Evolutionary conservation across 1,139 yeast species (phyloP), one percentile per base, ranked within the genome.

Genomic region (Yamadazyma triangularis): DNA sequence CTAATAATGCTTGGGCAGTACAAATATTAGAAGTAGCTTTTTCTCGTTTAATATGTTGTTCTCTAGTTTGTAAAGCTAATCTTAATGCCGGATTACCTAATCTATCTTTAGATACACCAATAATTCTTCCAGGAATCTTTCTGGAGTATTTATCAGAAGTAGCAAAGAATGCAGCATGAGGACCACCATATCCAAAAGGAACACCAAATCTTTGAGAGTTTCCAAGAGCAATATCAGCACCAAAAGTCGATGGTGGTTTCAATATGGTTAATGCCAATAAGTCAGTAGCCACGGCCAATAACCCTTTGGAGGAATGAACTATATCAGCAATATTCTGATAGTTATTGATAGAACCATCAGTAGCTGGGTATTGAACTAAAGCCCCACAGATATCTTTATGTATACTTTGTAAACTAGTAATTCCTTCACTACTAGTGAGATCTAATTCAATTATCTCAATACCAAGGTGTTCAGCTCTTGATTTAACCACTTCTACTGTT

Each of bases 121-220:
- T 91, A 36, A 91, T 75, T 64, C 98, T 77, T 27, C 98, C 98
- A 4, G 98, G 98, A 57, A 91, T 87, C 58, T 89, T 89, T 57
- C 98, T 78, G 53, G 87, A 85, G 50, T 84, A 73, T 40, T 77
- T 73, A 39, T 78, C 73, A 15, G 78, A 70, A 29, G 93, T 94
- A 11, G 97, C 87, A 51, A 91, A 89, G 64, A 87, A 91, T 0
- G 96, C 98, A 31, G 98, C 98, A 56, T 91, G 98, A 4, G 98
- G 98, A 21, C 98, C 98, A 51, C 98, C 98, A 52, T 80, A 91
- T 10, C 97, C 98, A 63, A 89, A 77, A 35, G 98, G 97, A 27
- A 91, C 96, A 50, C 98, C 98, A 48, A 91, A 87, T 58, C 98
- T 74, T 68, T 91, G 98, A 4, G 96, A 76, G 13, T 88, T 79